Percentiles rank a stretch among this genome's conserved stretches.
phyloP scores from a whole-genome alignment of 2,329 filamentous ascomycete genomes.

The Cordyceps cateniannulata region DNA sequence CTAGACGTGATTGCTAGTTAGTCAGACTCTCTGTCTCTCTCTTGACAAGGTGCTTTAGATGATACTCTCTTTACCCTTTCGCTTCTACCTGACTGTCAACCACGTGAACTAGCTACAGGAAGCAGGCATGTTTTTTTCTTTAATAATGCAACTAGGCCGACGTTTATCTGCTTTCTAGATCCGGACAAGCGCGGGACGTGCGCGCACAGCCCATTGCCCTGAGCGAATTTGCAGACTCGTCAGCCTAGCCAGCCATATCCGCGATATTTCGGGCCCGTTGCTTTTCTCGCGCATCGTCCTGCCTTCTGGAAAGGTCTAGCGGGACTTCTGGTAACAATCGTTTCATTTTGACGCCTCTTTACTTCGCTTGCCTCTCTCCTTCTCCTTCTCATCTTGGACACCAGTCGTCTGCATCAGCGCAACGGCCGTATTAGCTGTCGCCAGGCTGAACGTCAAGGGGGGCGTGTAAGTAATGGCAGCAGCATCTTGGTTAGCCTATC shows the following conservation, averaged over 20 bases:
- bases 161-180: background rate
- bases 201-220: no score
- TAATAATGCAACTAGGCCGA: no score
- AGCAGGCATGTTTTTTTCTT: no score
- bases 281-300: background rate
- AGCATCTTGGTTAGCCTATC: background rate
- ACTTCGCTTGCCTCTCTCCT: background rate
- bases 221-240: background rate
- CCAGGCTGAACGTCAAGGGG: no score
- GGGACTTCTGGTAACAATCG: background rate
- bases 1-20: no score
- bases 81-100: no score
- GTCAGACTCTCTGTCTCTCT: no score
- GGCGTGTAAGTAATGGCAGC: background rate
- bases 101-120: no score
- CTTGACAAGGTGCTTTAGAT: no score
- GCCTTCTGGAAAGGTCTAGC: background rate
- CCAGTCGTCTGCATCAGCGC: background rate
- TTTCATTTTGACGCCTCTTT: background rate
- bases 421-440: no score
- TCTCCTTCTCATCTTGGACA: background rate
- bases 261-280: conserved; percentile 4
- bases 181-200: background rate
- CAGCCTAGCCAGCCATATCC: background rate
- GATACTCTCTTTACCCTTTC: no score